A percentile compares a stretch with the other conserved stretches of the same genome.
phyloP scores from a whole-genome alignment of 257 asterid genomes.

The Fraxinus pennsylvanica region DNA sequence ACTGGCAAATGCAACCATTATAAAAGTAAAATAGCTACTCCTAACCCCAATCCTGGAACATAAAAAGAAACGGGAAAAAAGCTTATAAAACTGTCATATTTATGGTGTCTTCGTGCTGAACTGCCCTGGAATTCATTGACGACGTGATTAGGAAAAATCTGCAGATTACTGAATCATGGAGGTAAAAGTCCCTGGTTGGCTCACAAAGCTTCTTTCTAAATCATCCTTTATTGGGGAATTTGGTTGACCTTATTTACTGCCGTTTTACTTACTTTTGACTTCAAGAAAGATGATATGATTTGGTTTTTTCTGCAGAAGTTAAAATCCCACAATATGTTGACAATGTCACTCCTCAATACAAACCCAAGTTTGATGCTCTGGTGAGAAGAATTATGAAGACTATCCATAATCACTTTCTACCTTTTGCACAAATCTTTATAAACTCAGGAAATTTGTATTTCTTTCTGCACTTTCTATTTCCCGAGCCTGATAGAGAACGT shows the following conservation, averaged over 20 bases:
- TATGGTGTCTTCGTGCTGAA: too few species aligned
- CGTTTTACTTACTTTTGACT: background rate
- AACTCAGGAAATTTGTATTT: background rate
- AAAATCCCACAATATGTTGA: slow-evolving; percentile 83
- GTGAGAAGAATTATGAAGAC: slow-evolving; percentile 42
- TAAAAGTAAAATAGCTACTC: too few species aligned
- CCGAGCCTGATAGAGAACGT: too few species aligned
- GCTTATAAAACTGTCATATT: too few species aligned
- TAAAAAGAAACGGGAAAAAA: too few species aligned
- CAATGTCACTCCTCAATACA: slow-evolving; percentile 82
- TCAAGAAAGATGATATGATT: slow-evolving; percentile 21
- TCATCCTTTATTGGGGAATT: too few species aligned
- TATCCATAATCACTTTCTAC: background rate
- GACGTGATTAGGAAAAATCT: background rate
- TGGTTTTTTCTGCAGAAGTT: slow-evolving; percentile 49
- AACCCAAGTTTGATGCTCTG: slow-evolving; percentile 87
- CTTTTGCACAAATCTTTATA: background rate
- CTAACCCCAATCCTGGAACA: too few species aligned
- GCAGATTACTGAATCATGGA: background rate
- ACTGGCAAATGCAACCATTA: too few species aligned
- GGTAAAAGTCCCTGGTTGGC: background rate
- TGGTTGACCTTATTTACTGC: background rate
- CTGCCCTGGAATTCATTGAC: background rate
- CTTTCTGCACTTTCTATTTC: too few species aligned
- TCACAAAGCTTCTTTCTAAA: too few species aligned